Evolutionary conservation across 805 yeast species (phyloP).

Genomic region (Priceomyces melissophilus): DNA sequence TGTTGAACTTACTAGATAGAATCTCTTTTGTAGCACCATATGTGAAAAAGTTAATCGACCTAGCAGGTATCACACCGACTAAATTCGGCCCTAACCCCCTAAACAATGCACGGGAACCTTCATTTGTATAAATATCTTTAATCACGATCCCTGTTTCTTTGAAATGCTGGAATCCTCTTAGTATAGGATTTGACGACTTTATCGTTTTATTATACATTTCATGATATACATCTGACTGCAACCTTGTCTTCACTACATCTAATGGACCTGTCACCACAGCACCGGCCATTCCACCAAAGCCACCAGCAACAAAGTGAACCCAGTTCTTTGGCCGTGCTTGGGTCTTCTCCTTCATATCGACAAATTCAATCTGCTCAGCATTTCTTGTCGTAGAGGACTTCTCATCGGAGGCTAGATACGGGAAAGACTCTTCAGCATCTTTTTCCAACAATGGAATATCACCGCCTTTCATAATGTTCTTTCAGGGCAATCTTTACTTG

Average conservation of each 20-base stretch:
- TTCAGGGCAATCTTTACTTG: neutral
- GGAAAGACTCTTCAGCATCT: slow-evolving; percentile 58
- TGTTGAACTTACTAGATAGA: slow-evolving; percentile 60
- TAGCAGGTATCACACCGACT: slow-evolving; percentile 96
- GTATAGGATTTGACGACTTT: slow-evolving; percentile 32
- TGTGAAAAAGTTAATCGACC: slow-evolving; percentile 94
- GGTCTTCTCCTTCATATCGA: slow-evolving; percentile 9
- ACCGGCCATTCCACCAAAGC: slow-evolving; percentile 97
- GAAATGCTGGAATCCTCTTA: slow-evolving; percentile 66
- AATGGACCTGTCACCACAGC: slow-evolving; percentile 92
- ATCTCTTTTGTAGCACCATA: slow-evolving; percentile 90
- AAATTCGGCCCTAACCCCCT: slow-evolving; percentile 95
- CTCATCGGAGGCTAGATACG: slow-evolving; percentile 70
- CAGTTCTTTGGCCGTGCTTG: slow-evolving; percentile 27
- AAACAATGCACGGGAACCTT: slow-evolving; percentile 84
- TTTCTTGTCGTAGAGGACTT: slow-evolving; percentile 53
- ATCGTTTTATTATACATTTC: slow-evolving; percentile 50
- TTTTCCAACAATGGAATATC: slow-evolving; percentile 29
- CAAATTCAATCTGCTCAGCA: slow-evolving; percentile 24
- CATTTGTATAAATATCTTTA: slow-evolving; percentile 61
- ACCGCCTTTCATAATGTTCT: slow-evolving; percentile 6
- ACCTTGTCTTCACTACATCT: slow-evolving; percentile 92
- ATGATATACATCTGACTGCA: slow-evolving; percentile 84
- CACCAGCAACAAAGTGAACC: slow-evolving; percentile 91
- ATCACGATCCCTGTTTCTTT: slow-evolving; percentile 77